Evolutionary conservation across 768 basidiomycete species (phyloP), one percentile per base, ranked within the genome.

Genomic region (Tulasnella sp.): DNA sequence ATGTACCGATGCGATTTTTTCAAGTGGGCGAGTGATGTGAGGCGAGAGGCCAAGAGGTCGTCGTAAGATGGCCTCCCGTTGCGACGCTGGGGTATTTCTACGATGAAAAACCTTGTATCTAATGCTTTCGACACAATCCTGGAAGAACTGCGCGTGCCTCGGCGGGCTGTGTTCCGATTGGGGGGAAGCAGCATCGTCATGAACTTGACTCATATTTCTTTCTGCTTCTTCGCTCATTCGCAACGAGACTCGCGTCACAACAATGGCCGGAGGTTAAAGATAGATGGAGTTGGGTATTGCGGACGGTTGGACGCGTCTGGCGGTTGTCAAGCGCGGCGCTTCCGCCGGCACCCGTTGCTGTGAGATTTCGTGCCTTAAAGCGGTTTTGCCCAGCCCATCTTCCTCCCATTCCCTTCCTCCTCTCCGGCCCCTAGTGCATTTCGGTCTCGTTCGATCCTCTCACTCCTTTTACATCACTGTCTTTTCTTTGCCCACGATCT

Each of bases 1-100:
- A 88, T 87, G 82, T 96, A 90, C 84, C 89, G 89, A 69, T 96
- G 96, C 84, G 89, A 93, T 84, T 96, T 91, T 83, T 96, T 96
- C 88, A 93, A 93, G 86, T 96, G 96, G 95, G 89, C 93, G 46
- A 93, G 90, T 84, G 92, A 94, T 3, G 93, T 90, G 44, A 60
- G 72, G 48, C 81, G 78, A 48, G 79, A 73, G 28, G 41, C 78
- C 73, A 58, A 50, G 14, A 77, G 46, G 74, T 5, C 74, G 41
- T n/a, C 20, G 37, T 41, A 48, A 75, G 1, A 73, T 73, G 37
- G 7, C 31, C 37, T 73, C 28, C n/a, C 12, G 12, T 20, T 20
- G 16, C 18, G 16, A 46, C 18, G 18, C 14, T 14, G 46, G 46
- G 46, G 46, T 46, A 46, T 46, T 46, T 46, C 16, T 46, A 18